Evolutionary conservation across 1,284 basidiomycete species (phyloP).

Genomic region (Ustilago loliicola): DNA sequence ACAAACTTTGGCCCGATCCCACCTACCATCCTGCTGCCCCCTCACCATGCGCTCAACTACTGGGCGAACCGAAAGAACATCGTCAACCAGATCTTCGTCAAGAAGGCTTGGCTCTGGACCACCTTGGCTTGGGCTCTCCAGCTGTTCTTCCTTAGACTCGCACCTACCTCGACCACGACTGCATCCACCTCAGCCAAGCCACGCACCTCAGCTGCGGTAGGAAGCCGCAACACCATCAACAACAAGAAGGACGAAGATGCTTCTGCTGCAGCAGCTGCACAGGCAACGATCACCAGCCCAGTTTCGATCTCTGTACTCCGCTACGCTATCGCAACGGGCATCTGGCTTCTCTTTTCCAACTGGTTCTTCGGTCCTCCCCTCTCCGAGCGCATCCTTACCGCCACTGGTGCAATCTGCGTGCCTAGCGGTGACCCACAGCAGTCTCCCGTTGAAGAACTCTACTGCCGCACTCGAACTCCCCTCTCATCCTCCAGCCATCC

Average conservation of each 20-base stretch:
- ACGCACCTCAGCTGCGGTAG: conserved; percentile 9
- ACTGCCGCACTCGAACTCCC: conserved; percentile 54
- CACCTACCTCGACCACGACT: conserved; percentile 6
- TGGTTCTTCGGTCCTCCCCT: conserved; percentile 95
- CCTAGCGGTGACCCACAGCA: conserved; percentile 33
- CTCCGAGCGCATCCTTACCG: conserved; percentile 80
- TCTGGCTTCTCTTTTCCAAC: conserved; percentile 73
- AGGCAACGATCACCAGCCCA: conserved; percentile 40
- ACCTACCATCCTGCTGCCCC: conserved; percentile 75
- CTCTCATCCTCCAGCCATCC: conserved; percentile 42
- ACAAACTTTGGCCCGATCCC: conserved; percentile 74
- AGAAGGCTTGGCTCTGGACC: conserved; percentile 93
- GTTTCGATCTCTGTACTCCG: conserved; percentile 43
- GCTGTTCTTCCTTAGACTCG: conserved; percentile 36
- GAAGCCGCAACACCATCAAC: background rate
- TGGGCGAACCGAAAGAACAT: conserved; percentile 82
- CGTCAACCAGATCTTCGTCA: conserved; percentile 89
- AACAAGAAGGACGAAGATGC: conserved; percentile 30
- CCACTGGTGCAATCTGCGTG: conserved; percentile 85
- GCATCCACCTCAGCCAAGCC: conserved; percentile 1
- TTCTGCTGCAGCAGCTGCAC: background rate
- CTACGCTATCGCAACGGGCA: conserved; percentile 33
- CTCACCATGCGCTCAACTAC: conserved; percentile 43
- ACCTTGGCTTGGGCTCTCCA: conserved; percentile 49
- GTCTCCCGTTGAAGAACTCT: conserved; percentile 39